Percentiles rank a stretch among this genome's conserved stretches.
phyloP scores from a whole-genome alignment of 352 stramenopile species.

The Pilasporangium apinafurcum region DNA sequence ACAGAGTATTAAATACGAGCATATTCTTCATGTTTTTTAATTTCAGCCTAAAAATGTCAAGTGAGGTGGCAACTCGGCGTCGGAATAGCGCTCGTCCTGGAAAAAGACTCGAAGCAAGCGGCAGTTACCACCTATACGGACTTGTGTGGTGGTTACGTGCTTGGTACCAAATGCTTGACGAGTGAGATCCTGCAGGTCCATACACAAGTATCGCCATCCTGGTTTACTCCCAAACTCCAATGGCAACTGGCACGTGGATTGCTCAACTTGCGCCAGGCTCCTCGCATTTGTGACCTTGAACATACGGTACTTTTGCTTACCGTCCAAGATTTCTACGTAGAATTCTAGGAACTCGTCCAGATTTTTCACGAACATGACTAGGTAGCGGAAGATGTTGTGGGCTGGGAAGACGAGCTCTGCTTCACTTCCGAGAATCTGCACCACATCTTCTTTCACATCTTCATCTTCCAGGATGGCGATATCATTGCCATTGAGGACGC shows the following conservation, averaged over 20 bases:
- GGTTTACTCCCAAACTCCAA: slow-evolving; percentile 29
- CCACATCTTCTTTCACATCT: slow-evolving; percentile 71
- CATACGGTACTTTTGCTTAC: slow-evolving; percentile 54
- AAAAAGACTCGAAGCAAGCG: slow-evolving; percentile 74
- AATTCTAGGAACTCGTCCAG: slow-evolving; percentile 71
- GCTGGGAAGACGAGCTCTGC: slow-evolving; percentile 64
- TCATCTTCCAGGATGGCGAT: slow-evolving; percentile 65
- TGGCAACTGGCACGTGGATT: slow-evolving; percentile 47
- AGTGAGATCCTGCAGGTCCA: slow-evolving; percentile 71
- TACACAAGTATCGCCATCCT: slow-evolving; percentile 69
- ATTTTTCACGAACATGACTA: slow-evolving; percentile 82
- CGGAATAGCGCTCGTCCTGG: slow-evolving; percentile 70
- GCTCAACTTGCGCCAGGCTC: slow-evolving; percentile 55
- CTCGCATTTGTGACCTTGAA: slow-evolving; percentile 66
- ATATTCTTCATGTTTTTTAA: slow-evolving; percentile 1
- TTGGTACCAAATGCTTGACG: slow-evolving; percentile 57
- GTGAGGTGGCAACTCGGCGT: slow-evolving; percentile 55
- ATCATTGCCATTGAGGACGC: slow-evolving; percentile 58
- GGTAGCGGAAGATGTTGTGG: slow-evolving; percentile 68
- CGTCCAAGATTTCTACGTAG: slow-evolving; percentile 60
- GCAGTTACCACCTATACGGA: slow-evolving; percentile 59
- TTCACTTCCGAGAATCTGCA: slow-evolving; percentile 63
- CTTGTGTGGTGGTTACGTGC: slow-evolving; percentile 65
- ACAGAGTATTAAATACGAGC: background rate
- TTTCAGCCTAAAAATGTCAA: slow-evolving; percentile 58